Evolutionary conservation across 371 early-diverging fungal species (phyloP), one percentile per base, ranked within the genome.

Genomic region (Mucor velutinosus): DNA sequence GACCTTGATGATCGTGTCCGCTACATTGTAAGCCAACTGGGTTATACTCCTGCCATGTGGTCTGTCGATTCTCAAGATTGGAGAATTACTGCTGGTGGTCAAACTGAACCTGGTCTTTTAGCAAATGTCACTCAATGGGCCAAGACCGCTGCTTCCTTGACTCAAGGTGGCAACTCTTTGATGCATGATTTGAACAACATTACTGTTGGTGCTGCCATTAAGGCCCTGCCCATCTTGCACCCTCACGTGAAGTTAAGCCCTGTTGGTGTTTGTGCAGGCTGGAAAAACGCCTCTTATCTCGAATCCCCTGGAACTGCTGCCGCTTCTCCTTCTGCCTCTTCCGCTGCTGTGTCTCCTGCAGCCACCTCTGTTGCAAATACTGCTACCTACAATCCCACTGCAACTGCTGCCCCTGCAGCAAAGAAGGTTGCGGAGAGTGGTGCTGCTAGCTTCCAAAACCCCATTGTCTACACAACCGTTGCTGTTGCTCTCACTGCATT

Each of bases 141-240:
- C 47, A 69, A 71, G 10, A 71, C 60, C 10, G 76, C 77, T 0
- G 41, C 75, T 21, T 76, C 70, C 27, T 74, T 81, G 58, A 83
- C 75, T 19, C 67, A 65, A 0, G 88, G 88, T 64, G 86, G 86
- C 65, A 83, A 86, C 67, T 79, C 77, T 23, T 77, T 87, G 30
- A 83, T 85, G 67, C 88, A 87, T 57, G 88, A 87, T 70, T 76
- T 87, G 17, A 82, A 82, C 64, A 65, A 76, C 43, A 65, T 70
- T 14, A 81, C 88, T 8, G 88, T 87, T 27, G 76, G 88, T 78
- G 77, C 87, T 69, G 79, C 91, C 63, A 83, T 91, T 75, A 70
- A 84, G 55, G 71, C 88, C 74, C 67, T 86, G 45, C 86, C 86
- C 58, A 67, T 66, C 30, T 78, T 83, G 21, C 76, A 81, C 37